Conservation (phyloP, 768 basidiomycete species). For the Goffeauzyma gilvescens region DNA sequence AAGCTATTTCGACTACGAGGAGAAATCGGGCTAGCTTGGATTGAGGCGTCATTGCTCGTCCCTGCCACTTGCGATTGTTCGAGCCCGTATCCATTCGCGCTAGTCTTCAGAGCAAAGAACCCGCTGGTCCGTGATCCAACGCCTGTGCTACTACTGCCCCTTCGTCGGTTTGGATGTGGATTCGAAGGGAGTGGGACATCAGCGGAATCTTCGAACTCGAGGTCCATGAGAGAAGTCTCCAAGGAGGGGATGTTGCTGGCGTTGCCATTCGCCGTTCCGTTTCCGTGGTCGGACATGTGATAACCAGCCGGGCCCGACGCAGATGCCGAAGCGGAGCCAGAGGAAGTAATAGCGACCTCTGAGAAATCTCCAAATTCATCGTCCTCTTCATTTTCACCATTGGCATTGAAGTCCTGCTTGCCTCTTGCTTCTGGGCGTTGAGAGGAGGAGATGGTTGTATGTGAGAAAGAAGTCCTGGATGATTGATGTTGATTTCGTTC, state of each 20-base stretch:
- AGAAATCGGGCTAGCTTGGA: too few species aligned
- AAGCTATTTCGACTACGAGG: background rate
- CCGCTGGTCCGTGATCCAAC: constrained; percentile 19
- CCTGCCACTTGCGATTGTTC: too few species aligned
- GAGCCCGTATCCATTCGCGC: too few species aligned
- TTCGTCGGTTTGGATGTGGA: constrained; percentile 4
- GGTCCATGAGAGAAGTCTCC: constrained; percentile 27
- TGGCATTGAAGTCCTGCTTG: constrained; percentile 29
- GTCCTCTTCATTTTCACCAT: constrained; percentile 37
- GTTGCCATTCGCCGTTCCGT: constrained; percentile 2
- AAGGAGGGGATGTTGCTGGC: too few species aligned
- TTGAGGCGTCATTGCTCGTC: too few species aligned
- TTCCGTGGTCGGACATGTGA: background rate
- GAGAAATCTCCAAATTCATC: constrained; percentile 85
- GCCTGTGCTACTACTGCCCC: background rate
- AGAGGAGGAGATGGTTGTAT: constrained; percentile 1
- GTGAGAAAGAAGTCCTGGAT: background rate
- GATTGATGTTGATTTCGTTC: background rate
- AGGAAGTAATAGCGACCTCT: constrained; percentile 33
- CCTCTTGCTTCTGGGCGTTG: constrained; percentile 32
- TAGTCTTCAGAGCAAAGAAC: constrained; percentile 31
- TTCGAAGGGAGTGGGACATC: constrained; percentile 28
- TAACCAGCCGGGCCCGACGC: constrained; percentile 8
- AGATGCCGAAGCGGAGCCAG: constrained; percentile 24
- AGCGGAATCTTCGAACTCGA: constrained; percentile 21